Evolutionary conservation across 1,284 basidiomycete species (phyloP).

Genomic region (Pyrrhoderma noxium): DNA sequence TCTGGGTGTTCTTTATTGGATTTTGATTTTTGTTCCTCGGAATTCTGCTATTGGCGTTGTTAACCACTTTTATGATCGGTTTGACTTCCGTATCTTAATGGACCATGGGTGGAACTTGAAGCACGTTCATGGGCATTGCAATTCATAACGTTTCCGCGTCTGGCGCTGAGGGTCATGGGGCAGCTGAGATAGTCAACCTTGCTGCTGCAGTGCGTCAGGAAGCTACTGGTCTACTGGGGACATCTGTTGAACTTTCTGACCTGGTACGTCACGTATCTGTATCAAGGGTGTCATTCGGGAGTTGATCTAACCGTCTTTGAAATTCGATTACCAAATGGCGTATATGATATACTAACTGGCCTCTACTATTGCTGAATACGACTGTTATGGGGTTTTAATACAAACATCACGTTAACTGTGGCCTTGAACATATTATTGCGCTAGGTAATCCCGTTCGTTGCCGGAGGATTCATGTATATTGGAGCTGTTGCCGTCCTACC

Average conservation of each 20-base stretch:
- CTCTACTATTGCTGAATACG: not conserved
- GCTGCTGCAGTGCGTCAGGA: slow-evolving; percentile 65
- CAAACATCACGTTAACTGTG: slow-evolving; percentile 11
- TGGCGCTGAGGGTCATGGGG: slow-evolving; percentile 24
- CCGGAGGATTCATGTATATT: slow-evolving; percentile 90
- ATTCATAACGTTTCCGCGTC: slow-evolving; percentile 65
- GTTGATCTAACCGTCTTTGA: too few relatives aligned
- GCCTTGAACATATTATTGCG: not conserved
- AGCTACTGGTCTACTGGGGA: slow-evolving; percentile 71
- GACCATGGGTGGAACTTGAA: slow-evolving; percentile 24
- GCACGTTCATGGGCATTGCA: slow-evolving; percentile 85
- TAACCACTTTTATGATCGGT: not conserved
- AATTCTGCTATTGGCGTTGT: not conserved
- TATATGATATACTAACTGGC: not conserved
- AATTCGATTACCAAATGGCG: slow-evolving; percentile 1
- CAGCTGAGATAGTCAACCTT: slow-evolving; percentile 42
- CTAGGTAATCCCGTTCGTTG: slow-evolving; percentile 84
- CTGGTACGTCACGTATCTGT: slow-evolving; percentile 43
- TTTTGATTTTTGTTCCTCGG: not conserved
- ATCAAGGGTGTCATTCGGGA: too few relatives aligned
- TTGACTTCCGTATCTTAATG: not conserved
- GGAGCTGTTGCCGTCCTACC: slow-evolving; percentile 85
- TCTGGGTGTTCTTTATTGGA: too few relatives aligned
- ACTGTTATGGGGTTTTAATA: not conserved
- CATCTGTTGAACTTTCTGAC: slow-evolving; percentile 69